Conservation (phyloP, 2,329 filamentous ascomycete genomes). For the Xylaria arbuscula region DNA sequence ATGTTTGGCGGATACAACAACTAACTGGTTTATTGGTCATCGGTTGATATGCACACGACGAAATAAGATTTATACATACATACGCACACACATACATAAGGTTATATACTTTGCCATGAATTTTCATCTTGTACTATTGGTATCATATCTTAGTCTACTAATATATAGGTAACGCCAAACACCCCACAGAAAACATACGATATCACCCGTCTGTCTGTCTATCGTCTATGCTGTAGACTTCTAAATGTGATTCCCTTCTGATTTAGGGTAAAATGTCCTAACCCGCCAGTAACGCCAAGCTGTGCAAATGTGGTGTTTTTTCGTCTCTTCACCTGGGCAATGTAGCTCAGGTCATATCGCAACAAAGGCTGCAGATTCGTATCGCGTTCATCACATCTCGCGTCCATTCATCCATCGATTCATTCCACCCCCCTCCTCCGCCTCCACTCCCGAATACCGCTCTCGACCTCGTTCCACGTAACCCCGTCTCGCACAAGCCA, state of each 20-base stretch:
- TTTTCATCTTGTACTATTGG: constrained; percentile 21
- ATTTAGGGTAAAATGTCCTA: not conserved
- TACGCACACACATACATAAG: not conserved
- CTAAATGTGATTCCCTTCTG: constrained; percentile 14
- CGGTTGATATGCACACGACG: not conserved
- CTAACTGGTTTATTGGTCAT: not conserved
- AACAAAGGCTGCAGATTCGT: not conserved
- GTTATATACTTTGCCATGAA: not conserved
- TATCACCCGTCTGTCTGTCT: constrained; percentile 15
- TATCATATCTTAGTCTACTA: constrained; percentile 25
- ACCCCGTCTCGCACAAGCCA: constrained; percentile 84
- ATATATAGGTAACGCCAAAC: constrained; percentile 19
- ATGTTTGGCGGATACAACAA: constrained; percentile 10
- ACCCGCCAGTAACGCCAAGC: constrained; percentile 27
- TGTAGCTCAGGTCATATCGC: not conserved
- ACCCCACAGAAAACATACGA: constrained; percentile 26
- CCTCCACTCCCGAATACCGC: constrained; percentile 84
- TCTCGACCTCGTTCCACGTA: constrained; percentile 79
- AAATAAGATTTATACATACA: not conserved
- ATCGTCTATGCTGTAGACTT: constrained; percentile 13
- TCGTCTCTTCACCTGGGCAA: not conserved
- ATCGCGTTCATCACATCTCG: constrained; percentile 3
- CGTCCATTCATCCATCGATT: constrained; percentile 41
- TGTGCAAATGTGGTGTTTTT: not conserved
- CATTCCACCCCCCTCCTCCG: constrained; percentile 64